These are phyloP conservation scores for Huntiella abstrusa DNA, from an alignment of 2,329 filamentous ascomycete species.

Conservation along the genomic window DNA sequence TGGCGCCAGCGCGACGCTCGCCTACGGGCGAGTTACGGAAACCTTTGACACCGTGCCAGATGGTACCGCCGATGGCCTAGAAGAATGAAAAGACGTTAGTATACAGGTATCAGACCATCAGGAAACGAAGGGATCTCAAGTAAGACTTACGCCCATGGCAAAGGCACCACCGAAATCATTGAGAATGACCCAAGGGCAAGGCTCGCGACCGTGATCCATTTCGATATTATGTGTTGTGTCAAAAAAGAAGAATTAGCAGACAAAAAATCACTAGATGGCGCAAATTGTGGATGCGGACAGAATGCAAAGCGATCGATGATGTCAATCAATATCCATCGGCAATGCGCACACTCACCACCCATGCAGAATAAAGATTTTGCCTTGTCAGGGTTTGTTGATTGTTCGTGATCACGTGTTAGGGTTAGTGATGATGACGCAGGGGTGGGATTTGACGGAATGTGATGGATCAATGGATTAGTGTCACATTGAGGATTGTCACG, in stretches of 20 bases:
- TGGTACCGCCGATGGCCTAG: slow-evolving; percentile 56
- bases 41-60: slow-evolving; percentile 96
- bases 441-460: not conserved
- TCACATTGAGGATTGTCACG: too few species aligned
- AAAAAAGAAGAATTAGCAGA: slow-evolving; percentile 1
- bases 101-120: not conserved
- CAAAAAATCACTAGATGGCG: not conserved
- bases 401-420: not conserved
- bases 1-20: slow-evolving; percentile 83
- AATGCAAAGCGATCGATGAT: slow-evolving; percentile 1
- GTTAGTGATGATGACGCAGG: not conserved
- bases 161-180: slow-evolving; percentile 98
- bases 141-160: slow-evolving; percentile 65
- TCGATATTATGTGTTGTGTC: slow-evolving; percentile 5
- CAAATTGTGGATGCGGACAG: not conserved
- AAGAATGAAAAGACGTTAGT: slow-evolving; percentile 11
- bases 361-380: not conserved
- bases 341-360: not conserved
- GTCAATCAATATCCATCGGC: slow-evolving; percentile 1
- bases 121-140: too few species aligned
- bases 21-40: slow-evolving; percentile 80
- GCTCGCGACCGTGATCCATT: slow-evolving; percentile 94
- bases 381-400: not conserved
- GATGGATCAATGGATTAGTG: not conserved
- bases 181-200: slow-evolving; percentile 88